Conservation (phyloP, 306 rosid genomes). For the Pachyrhizus erosus region DNA sequence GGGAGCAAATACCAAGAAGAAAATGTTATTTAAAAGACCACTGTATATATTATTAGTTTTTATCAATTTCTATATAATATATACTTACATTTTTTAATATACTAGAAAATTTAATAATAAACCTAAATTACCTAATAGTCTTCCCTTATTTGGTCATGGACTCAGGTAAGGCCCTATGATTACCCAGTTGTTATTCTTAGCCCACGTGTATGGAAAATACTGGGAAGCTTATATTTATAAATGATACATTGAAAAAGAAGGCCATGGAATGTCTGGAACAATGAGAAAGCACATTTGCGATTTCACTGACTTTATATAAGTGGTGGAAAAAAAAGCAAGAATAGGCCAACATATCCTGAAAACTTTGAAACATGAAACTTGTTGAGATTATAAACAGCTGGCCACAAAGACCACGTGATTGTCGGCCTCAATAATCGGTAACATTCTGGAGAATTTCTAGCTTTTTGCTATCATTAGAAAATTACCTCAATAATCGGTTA, state of each 20-base stretch:
- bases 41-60: too few relatives aligned
- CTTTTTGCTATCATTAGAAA: not conserved
- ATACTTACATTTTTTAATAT: too few relatives aligned
- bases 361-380: slow-evolving; percentile 49
- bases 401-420: slow-evolving; percentile 48
- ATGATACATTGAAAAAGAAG: slow-evolving; percentile 46
- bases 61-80: too few relatives aligned
- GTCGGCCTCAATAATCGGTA: slow-evolving; percentile 43
- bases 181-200: too few relatives aligned
- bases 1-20: not conserved
- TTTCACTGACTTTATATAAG: slow-evolving; percentile 46
- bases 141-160: not conserved
- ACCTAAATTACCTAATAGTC: too few relatives aligned
- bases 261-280: slow-evolving; percentile 44
- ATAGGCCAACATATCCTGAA: slow-evolving; percentile 39
- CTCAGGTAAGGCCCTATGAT: not conserved
- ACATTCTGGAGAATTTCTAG: slow-evolving; percentile 6
- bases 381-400: slow-evolving; percentile 38
- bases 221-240: slow-evolving; percentile 39
- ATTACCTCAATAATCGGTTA: not conserved
- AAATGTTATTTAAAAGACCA: too few relatives aligned
- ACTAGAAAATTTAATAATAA: too few relatives aligned
- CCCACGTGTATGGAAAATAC: slow-evolving; percentile 37
- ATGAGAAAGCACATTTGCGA: slow-evolving; percentile 54
- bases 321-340: slow-evolving; percentile 21